Evolutionary conservation across 345 rosid species (phyloP).

Genomic region (Sisymbrium altissimum): DNA sequence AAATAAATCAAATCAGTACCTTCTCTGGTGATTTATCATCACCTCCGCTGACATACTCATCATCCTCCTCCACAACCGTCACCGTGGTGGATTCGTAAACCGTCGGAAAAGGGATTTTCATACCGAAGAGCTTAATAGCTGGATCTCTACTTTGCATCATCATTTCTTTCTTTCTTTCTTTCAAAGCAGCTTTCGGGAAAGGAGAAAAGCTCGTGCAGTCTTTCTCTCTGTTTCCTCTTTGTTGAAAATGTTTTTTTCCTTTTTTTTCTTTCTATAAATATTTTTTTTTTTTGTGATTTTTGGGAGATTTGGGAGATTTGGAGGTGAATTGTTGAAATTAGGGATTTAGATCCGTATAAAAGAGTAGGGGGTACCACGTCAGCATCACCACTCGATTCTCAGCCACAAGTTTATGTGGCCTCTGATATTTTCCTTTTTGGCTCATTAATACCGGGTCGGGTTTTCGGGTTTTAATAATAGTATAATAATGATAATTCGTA

Average conservation of each 20-base stretch:
- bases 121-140: slow-evolving; percentile 79
- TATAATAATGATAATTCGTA: background rate
- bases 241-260: slow-evolving; percentile 17
- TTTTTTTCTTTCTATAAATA: background rate
- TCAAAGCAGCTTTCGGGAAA: background rate
- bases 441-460: slow-evolving; percentile 26
- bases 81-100: slow-evolving; percentile 13
- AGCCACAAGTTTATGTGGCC: slow-evolving; percentile 95
- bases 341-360: slow-evolving; percentile 66
- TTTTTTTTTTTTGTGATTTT: background rate
- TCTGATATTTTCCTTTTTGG: slow-evolving; percentile 42
- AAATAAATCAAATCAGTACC: no score
- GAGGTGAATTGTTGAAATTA: slow-evolving; percentile 15
- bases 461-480: background rate
- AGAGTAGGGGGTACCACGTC: slow-evolving; percentile 64
- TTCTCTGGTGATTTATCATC: slow-evolving; percentile 39
- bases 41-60: slow-evolving; percentile 18
- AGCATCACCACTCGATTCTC: slow-evolving; percentile 54
- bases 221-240: background rate
- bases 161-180: slow-evolving; percentile 9
- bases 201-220: background rate
- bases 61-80: slow-evolving; percentile 1
- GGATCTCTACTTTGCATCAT: slow-evolving; percentile 57
- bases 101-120: slow-evolving; percentile 52
- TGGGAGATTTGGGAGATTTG: slow-evolving; percentile 6